Conservation (phyloP, 108 stramenopile species). For the Aureococcus anophagefferens region DNA sequence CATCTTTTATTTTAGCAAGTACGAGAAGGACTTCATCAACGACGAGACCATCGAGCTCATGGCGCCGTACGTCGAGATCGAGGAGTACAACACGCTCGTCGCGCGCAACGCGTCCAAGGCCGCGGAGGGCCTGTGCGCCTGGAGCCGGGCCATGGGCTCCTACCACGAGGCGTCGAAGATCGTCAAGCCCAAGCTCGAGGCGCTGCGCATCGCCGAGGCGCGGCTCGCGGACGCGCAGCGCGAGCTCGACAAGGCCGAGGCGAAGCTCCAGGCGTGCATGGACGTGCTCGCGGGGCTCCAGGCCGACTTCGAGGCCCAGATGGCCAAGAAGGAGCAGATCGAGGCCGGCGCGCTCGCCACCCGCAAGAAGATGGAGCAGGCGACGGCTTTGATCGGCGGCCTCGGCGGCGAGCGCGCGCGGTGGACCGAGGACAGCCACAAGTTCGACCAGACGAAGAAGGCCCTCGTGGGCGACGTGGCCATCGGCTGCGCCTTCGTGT, state of each 20-base stretch:
- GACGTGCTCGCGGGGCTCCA: slow-evolving; percentile 25
- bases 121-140: slow-evolving; percentile 43
- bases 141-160: slow-evolving; percentile 49
- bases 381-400: slow-evolving; percentile 35
- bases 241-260: slow-evolving; percentile 33
- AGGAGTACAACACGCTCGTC: slow-evolving; percentile 38
- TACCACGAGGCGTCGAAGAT: slow-evolving; percentile 53
- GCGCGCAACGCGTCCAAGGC: slow-evolving; percentile 48
- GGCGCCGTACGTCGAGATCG: slow-evolving; percentile 36
- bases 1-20: slow-evolving; percentile 40
- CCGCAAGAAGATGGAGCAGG: slow-evolving; percentile 29
- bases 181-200: slow-evolving; percentile 50
- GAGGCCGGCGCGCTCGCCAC: slow-evolving; percentile 27
- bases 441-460: slow-evolving; percentile 29
- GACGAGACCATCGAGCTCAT: slow-evolving; percentile 56
- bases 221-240: slow-evolving; percentile 24
- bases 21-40: slow-evolving; percentile 49
- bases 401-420: slow-evolving; percentile 32
- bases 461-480: slow-evolving; percentile 40
- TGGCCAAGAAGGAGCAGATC: slow-evolving; percentile 30
- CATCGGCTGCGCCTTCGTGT: slow-evolving; percentile 37
- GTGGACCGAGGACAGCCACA: slow-evolving; percentile 29
- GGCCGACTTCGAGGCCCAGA: slow-evolving; percentile 30
- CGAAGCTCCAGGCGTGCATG: slow-evolving; percentile 20
- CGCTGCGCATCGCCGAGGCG: slow-evolving; percentile 36